A percentile compares a stretch with the other conserved stretches of the same genome.
Conservation (phyloP, 1,284 basidiomycete species). For the Boletus semigastroideus region DNA sequence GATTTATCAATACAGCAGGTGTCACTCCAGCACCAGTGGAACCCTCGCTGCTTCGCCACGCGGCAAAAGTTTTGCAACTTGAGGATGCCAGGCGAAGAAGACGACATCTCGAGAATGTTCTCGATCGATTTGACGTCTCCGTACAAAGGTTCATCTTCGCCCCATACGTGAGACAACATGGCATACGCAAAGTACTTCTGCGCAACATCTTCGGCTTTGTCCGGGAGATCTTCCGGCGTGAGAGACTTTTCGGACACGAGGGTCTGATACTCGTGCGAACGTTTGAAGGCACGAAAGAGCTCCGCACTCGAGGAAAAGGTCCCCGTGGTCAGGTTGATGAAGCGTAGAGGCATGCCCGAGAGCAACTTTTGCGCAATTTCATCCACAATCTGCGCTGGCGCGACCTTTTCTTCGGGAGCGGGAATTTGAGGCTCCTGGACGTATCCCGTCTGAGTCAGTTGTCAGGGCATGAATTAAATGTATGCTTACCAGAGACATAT, state of each 20-base stretch:
- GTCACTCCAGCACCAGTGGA: conserved; percentile 30
- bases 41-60: conserved; percentile 19
- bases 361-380: conserved; percentile 20
- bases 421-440: conserved; percentile 1
- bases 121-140: conserved; percentile 15
- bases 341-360: conserved; percentile 21
- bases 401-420: conserved; percentile 5
- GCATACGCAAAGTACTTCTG: conserved; percentile 27
- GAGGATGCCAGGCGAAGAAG: conserved; percentile 14
- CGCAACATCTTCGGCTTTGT: conserved; percentile 15
- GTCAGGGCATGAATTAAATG: background rate
- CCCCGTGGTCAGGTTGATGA: conserved; percentile 23
- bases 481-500: conserved; percentile 1
- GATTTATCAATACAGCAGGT: conserved; percentile 30
- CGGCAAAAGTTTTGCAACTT: conserved; percentile 26
- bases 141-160: conserved; percentile 28
- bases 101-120: conserved; percentile 17
- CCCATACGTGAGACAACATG: conserved; percentile 30
- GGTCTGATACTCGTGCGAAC: conserved; percentile 16
- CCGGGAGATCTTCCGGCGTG: conserved; percentile 2
- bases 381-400: conserved; percentile 16
- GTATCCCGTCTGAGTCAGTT: background rate
- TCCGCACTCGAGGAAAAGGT: conserved; percentile 18
- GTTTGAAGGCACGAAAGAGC: conserved; percentile 19
- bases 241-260: conserved; percentile 16